Evolutionary conservation across 768 basidiomycete genomes (phyloP).

Genomic region (Serendipita sp.): DNA sequence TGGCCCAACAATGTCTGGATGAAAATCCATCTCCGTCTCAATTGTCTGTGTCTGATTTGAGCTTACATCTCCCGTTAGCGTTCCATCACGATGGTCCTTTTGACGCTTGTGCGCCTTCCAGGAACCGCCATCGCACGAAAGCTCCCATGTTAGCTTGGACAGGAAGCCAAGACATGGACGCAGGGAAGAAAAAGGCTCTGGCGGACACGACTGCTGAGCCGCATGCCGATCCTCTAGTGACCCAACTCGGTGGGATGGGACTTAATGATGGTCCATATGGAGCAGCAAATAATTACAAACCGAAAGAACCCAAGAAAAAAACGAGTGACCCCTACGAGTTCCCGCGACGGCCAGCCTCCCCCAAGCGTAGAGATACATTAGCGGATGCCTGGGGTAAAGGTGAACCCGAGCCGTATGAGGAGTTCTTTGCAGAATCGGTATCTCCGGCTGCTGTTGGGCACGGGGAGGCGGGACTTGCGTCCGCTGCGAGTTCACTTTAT

Average conservation of each 20-base stretch:
- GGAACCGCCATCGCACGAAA: conserved; percentile 62
- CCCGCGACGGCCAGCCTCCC: conserved; percentile 20
- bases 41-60: conserved; percentile 15
- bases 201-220: conserved; percentile 25
- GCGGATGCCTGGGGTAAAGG: conserved; percentile 90
- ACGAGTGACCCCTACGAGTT: conserved; percentile 28
- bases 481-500: conserved; percentile 43
- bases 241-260: background rate
- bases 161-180: conserved; percentile 18
- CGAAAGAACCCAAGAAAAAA: background rate
- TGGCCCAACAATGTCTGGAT: background rate
- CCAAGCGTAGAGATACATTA: conserved; percentile 75
- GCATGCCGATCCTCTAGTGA: conserved; percentile 15
- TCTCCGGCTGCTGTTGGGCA: conserved; percentile 33
- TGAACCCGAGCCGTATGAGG: conserved; percentile 82
- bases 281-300: conserved; percentile 1
- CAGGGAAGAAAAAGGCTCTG: background rate
- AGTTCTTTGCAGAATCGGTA: conserved; percentile 69
- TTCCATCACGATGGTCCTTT: conserved; percentile 89
- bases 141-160: conserved; percentile 77
- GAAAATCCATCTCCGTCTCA: conserved; percentile 6
- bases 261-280: conserved; percentile 13
- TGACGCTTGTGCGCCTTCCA: conserved; percentile 80
- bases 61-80: conserved; percentile 30
- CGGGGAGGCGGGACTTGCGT: conserved; percentile 26